phyloP scores from a whole-genome alignment of 2,329 filamentous ascomycete species.

The Coccinonectria pachysandricola region DNA sequence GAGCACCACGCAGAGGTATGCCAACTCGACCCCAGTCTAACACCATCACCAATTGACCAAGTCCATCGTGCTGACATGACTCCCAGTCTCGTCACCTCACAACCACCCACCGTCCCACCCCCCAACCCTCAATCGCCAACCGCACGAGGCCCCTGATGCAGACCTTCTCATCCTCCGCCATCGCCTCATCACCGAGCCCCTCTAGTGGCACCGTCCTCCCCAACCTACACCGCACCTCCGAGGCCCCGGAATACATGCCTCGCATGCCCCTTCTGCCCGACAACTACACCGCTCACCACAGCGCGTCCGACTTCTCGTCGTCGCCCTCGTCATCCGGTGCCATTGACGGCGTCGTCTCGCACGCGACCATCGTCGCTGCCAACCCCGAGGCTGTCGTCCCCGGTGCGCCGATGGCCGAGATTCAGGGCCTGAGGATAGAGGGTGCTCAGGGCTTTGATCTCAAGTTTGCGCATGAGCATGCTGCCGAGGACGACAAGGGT shows the following conservation, averaged over 20 bases:
- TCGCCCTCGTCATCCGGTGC: too few species aligned
- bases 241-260: constrained; percentile 28
- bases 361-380: constrained; percentile 46
- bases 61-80: constrained; percentile 6
- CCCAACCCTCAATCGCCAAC: constrained; percentile 32
- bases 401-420: constrained; percentile 41
- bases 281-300: constrained; percentile 38
- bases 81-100: constrained; percentile 31
- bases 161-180: constrained; percentile 45
- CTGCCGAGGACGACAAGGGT: constrained; percentile 25
- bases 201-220: constrained; percentile 46
- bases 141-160: constrained; percentile 51
- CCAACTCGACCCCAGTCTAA: constrained; percentile 27
- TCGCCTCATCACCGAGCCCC: constrained; percentile 43
- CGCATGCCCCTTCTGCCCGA: constrained; percentile 52
- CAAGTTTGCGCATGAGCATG: constrained; percentile 36
- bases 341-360: too few species aligned
- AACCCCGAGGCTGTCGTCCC: constrained; percentile 43
- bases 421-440: constrained; percentile 49
- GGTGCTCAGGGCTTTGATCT: constrained; percentile 47
- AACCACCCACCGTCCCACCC: constrained; percentile 38
- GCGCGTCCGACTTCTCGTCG: constrained; percentile 31
- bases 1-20: constrained; percentile 22
- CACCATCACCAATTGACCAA: constrained; percentile 1
- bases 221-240: constrained; percentile 23